These are phyloP conservation scores for Rostrohypoxylon terebratum DNA, from an alignment of 495 filamentous ascomycete species.

Conservation along the genomic window DNA sequence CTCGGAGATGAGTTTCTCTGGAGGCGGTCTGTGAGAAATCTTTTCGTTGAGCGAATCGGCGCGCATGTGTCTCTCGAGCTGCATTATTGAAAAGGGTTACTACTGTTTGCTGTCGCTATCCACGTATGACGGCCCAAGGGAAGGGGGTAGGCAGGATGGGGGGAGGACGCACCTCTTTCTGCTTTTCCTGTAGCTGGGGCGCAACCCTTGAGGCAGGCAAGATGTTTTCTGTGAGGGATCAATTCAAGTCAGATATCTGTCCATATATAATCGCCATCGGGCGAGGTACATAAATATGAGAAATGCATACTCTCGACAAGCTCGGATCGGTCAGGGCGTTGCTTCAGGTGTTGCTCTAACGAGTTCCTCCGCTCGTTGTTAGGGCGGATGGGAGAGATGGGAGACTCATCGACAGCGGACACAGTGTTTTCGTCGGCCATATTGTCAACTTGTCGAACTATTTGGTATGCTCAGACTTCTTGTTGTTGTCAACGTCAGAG, in stretches of 20 bases:
- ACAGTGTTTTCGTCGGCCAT: slow-evolving; percentile 57
- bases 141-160: not conserved
- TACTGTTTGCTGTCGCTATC: not conserved
- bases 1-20: slow-evolving; percentile 78
- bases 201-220: slow-evolving; percentile 80
- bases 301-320: slow-evolving; percentile 85
- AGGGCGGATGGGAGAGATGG: slow-evolving; percentile 71
- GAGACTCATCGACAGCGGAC: slow-evolving; percentile 63
- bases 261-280: not conserved
- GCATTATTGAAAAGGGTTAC: not conserved
- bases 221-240: slow-evolving; percentile 71
- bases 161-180: slow-evolving; percentile 67
- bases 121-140: not conserved
- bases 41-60: slow-evolving; percentile 86
- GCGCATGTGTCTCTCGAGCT: slow-evolving; percentile 85
- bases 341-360: slow-evolving; percentile 86
- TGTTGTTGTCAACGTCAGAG: not conserved
- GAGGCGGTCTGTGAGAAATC: slow-evolving; percentile 77
- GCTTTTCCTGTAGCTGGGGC: slow-evolving; percentile 78
- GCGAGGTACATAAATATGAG: not conserved
- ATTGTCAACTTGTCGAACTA: slow-evolving; percentile 26
- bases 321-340: slow-evolving; percentile 82
- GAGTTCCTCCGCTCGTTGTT: slow-evolving; percentile 79
- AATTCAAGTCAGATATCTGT: slow-evolving; percentile 6
- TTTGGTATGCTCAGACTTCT: not conserved